Base-by-base conservation (phyloP, 1,139 yeast species). In the Petasospora fabianii region DNA sequence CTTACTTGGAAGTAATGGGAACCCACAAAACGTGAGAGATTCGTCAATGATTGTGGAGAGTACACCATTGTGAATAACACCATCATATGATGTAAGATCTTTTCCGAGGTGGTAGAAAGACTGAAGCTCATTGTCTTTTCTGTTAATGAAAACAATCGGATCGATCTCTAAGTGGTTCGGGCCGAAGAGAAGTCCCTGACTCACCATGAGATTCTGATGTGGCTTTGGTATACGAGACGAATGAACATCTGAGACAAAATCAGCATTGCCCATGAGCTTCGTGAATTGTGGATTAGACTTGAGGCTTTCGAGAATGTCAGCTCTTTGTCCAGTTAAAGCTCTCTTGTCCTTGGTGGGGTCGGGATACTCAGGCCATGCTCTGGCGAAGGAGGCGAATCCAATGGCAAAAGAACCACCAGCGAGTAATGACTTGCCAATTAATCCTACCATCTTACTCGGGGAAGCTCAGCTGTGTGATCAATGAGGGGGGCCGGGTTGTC, bases 11-110 rank as follows among this genome's bases (percentile, higher is more conserved):
- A 92, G 67, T 24, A 72, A 64, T 6, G 90, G 80, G 57, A 88
- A 92, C 15, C 96, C 97, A 55, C 96, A 85, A 33, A 80, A 72
- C 54, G 96, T 87, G 32, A 92, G 67, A 0, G 85, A 81, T 59
- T 92, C 98, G 60, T 92, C 98, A 34, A 92, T 55, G 27, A 92
- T 64, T 2, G 96, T 82, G 1, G 96, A 77, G 3, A 90, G 64
- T 5, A 90, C 70, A 0, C 98, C 98, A 49, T 92, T 90, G 56
- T 92, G 97, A 24, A 92, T 75, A 39, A 78, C 77, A 0, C 87
- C 87, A 21, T 60, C 60, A 43, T 78, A 84, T 47, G 78, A 77
- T 9, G 80, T 69, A 27, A 90, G 61, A 33, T 73, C 70, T 4
- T 66, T 59, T 0, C 97, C 97, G 36, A 88, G 61, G 51, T 85